Evolutionary conservation across 345 rosid genomes (phyloP), one percentile per base, ranked within the genome.

Genomic region (Mangifera indica): DNA sequence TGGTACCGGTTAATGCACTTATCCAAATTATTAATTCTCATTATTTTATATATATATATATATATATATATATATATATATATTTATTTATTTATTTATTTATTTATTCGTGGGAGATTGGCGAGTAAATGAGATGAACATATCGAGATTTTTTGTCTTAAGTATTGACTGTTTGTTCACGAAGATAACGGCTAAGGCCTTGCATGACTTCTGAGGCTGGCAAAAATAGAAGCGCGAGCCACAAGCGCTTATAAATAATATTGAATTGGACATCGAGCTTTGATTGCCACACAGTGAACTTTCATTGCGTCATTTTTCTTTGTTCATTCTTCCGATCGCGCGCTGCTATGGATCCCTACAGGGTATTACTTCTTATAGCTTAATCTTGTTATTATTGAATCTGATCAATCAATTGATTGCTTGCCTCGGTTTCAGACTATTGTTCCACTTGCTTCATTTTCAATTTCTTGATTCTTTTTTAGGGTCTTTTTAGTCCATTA

Each of bases 271-370:
- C 9, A 1, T 10, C 2, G 5, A 4, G 21, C 24, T 18, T 60
- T 5, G 42, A 56, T 62, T 68, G 59, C 18, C 67, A 32, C 69
- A 44, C 55, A 18, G 7, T 20, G 3, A 24, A 3, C 64, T 18
- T 45, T 37, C 21, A n/a, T 25, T 4, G 3, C 17, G 42, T 69
- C 53, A 12, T 6, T 14, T 44, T 7, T 21, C 22, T 45, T 8
- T 3, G 2, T 55, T 34, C 32, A 6, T 4, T 14, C 10, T 1
- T 40, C 5, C 55, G n/a, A 32, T 26, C 15, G 7, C 10, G 1
- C 63, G 9, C 53, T 70, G 66, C 62, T 62, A 85, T 85, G 88
- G 86, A 85, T 85, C 86, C 88, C 25, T 72, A 74, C 76, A 75
- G 71, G 79, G 79, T 76, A 66, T 66, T 37, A n/a, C 25, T 53